These are phyloP conservation scores for Hypoxylon subgilvum DNA, from an alignment of 495 filamentous ascomycete species.

Conservation along the genomic window DNA sequence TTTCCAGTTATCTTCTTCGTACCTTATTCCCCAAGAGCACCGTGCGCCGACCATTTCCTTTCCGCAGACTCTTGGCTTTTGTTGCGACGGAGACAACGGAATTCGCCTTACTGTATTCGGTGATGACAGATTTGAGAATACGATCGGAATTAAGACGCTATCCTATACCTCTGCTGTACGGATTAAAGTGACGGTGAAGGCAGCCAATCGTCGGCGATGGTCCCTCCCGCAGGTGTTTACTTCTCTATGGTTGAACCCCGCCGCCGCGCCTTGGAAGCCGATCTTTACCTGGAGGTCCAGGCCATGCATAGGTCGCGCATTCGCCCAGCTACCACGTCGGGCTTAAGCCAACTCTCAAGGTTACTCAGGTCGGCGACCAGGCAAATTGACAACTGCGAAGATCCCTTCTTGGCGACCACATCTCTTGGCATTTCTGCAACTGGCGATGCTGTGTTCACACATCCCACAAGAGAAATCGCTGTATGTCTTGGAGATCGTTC, in stretches of 20 bases:
- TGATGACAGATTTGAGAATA: slow-evolving; percentile 10
- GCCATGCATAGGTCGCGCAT: slow-evolving; percentile 35
- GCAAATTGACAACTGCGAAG: slow-evolving; percentile 38
- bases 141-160: slow-evolving; percentile 24
- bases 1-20: slow-evolving; percentile 5
- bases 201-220: slow-evolving; percentile 21
- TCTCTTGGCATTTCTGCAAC: slow-evolving; percentile 38
- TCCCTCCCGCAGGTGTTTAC: slow-evolving; percentile 4
- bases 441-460: slow-evolving; percentile 34
- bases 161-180: slow-evolving; percentile 4
- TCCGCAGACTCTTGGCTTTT: slow-evolving; percentile 30
- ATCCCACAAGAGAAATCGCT: slow-evolving; percentile 32
- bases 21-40: slow-evolving; percentile 1
- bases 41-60: slow-evolving; percentile 26
- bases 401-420: slow-evolving; percentile 37
- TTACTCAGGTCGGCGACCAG: slow-evolving; percentile 45
- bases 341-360: slow-evolving; percentile 36
- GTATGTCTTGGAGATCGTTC: slow-evolving; percentile 41
- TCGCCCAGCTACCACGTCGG: slow-evolving; percentile 35
- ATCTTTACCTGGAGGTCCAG: slow-evolving; percentile 35
- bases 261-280: slow-evolving; percentile 20
- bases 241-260: slow-evolving; percentile 7
- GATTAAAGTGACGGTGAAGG: slow-evolving; percentile 14
- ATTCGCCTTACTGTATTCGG: slow-evolving; percentile 19
- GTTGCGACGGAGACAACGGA: slow-evolving; percentile 21